These are phyloP conservation scores for Aspergillus sp. DNA, from an alignment of 2,329 filamentous ascomycete species.

Conservation along the genomic window DNA sequence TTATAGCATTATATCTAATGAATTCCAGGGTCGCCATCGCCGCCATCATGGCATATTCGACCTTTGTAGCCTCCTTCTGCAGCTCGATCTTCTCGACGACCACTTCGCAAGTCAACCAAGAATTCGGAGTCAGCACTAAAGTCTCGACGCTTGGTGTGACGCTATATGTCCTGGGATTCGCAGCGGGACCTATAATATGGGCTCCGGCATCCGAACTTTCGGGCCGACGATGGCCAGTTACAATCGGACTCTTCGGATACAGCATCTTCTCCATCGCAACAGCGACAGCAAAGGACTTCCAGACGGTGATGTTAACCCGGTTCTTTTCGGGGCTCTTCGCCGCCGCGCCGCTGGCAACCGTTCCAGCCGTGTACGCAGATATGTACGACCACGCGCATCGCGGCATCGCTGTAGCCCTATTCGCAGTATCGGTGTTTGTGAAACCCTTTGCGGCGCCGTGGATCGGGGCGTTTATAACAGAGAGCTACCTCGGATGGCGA, in stretches of 20 bases:
- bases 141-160: constrained; percentile 40
- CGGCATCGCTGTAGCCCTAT: constrained; percentile 39
- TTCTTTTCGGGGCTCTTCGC: constrained; percentile 42
- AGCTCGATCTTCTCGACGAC: constrained; percentile 61
- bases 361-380: constrained; percentile 38
- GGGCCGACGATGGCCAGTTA: constrained; percentile 46
- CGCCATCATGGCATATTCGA: constrained; percentile 33
- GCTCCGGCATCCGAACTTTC: constrained; percentile 54
- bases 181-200: constrained; percentile 54
- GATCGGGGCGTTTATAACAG: constrained; percentile 43
- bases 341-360: constrained; percentile 36
- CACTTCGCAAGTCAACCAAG: constrained; percentile 43
- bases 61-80: constrained; percentile 43
- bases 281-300: constrained; percentile 33
- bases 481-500: constrained; percentile 41
- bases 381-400: constrained; percentile 41
- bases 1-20: not conserved
- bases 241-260: constrained; percentile 34
- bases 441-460: constrained; percentile 44
- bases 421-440: constrained; percentile 42
- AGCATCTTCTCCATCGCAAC: constrained; percentile 39
- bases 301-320: constrained; percentile 35
- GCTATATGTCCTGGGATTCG: constrained; percentile 45
- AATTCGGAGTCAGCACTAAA: constrained; percentile 39
- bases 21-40: constrained; percentile 13